Percentiles rank a stretch among this genome's conserved stretches.
Evolutionary conservation across 306 rosid species (phyloP).

Genomic region (Vigna hirtella): DNA sequence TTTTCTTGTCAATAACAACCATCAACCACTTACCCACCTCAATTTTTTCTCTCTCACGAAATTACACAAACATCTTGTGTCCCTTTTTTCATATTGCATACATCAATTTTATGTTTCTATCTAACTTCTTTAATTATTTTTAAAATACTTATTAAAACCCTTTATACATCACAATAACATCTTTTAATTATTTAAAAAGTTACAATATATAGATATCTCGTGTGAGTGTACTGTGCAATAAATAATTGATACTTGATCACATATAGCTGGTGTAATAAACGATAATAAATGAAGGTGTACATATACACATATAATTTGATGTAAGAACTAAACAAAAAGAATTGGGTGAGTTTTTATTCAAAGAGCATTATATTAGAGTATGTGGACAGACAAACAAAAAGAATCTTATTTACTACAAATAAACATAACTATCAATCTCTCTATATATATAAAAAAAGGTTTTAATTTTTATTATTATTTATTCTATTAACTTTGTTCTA

Average conservation of each 20-base stretch:
- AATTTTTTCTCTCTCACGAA: background rate
- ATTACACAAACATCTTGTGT: background rate
- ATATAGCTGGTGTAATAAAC: background rate
- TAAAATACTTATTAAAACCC: no score
- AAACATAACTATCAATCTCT: background rate
- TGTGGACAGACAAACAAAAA: background rate
- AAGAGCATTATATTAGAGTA: background rate
- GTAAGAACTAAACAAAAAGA: background rate
- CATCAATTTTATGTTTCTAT: no score
- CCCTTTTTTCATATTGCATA: no score
- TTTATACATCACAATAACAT: no score
- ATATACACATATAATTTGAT: background rate
- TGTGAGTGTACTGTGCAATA: background rate
- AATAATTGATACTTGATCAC: background rate
- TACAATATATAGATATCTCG: no score
- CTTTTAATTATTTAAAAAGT: no score
- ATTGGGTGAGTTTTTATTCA: background rate
- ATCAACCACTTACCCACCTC: conserved; percentile 49
- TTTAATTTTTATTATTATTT: no score
- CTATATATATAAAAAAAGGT: no score
- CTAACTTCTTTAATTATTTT: no score
- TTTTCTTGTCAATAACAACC: conserved; percentile 42
- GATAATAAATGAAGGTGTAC: background rate
- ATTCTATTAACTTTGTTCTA: no score
- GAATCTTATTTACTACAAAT: background rate